Evolutionary conservation across 2,329 filamentous ascomycete genomes (phyloP).

Genomic region (Furcasterigmium furcatum): DNA sequence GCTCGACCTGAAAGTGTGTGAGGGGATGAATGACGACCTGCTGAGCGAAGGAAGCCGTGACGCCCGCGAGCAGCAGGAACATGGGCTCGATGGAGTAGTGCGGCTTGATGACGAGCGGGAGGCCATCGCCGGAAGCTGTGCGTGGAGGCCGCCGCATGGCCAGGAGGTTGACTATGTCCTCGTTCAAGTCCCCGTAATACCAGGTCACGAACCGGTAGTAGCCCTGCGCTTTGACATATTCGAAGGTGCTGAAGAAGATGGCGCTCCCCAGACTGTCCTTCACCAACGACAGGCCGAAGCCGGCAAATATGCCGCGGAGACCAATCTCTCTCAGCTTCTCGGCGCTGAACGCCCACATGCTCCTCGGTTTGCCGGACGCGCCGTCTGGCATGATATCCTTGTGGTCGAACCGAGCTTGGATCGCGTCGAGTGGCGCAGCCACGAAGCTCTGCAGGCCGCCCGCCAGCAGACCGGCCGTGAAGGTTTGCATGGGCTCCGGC

Average conservation of each 20-base stretch:
- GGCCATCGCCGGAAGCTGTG: conserved; percentile 11
- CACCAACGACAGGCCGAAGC: conserved; percentile 64
- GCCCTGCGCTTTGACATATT: conserved; percentile 71
- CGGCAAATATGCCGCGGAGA: conserved; percentile 68
- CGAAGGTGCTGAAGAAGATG: conserved; percentile 72
- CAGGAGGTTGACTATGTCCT: conserved; percentile 47
- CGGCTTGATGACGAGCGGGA: conserved; percentile 57
- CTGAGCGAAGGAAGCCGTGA: conserved; percentile 65
- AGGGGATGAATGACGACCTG: conserved; percentile 70
- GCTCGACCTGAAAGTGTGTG: conserved; percentile 66
- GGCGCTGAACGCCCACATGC: conserved; percentile 70
- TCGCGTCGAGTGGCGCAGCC: conserved; percentile 72
- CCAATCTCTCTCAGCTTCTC: conserved; percentile 68
- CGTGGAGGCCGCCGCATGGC: conserved; percentile 39
- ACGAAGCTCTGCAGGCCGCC: conserved; percentile 68
- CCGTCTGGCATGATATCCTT: conserved; percentile 41
- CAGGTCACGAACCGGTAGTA: conserved; percentile 70
- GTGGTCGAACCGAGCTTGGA: conserved; percentile 70
- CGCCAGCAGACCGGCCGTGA: conserved; percentile 67
- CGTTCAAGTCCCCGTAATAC: conserved; percentile 61
- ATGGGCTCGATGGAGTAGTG: conserved; percentile 74
- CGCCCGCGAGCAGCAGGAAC: conserved; percentile 69
- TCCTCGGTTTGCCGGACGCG: conserved; percentile 41
- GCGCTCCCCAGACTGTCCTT: conserved; percentile 70
- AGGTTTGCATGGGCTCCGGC: conserved; percentile 59